phyloP scores from a whole-genome alignment of 108 stramenopile genomes.

The Fistulifera pelliculosa region DNA sequence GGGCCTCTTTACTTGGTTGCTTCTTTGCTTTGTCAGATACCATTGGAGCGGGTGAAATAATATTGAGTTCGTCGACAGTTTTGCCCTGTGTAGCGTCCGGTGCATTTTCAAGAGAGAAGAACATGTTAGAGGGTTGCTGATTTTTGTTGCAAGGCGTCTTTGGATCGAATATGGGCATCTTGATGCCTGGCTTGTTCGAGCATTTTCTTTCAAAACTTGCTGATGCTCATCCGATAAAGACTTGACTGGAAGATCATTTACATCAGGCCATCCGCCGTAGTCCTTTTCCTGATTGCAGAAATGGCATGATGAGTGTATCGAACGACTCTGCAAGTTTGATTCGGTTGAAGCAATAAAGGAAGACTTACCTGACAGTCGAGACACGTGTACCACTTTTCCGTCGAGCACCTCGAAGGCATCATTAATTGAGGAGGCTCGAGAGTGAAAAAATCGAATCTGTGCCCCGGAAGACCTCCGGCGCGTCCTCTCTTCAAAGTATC shows the following conservation, averaged over 20 bases:
- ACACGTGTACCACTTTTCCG: conserved; percentile 52
- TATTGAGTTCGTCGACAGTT: conserved; percentile 3
- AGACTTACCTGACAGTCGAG: conserved; percentile 33
- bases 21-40: conserved; percentile 1
- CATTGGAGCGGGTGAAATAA: conserved; percentile 1
- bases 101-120: background rate
- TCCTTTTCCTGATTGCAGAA: conserved; percentile 10
- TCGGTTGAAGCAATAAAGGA: too few species aligned
- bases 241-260: conserved; percentile 16
- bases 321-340: conserved; percentile 2
- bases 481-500: too few species aligned
- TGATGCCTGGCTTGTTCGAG: conserved; percentile 1
- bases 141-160: background rate
- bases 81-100: background rate
- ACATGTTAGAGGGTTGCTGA: background rate
- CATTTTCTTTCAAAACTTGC: conserved; percentile 8
- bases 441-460: too few species aligned
- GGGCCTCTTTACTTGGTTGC: conserved; percentile 16
- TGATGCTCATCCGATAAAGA: conserved; percentile 4
- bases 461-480: too few species aligned
- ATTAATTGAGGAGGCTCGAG: too few species aligned
- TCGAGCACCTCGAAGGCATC: too few species aligned
- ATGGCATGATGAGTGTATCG: background rate
- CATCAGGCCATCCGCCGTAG: conserved; percentile 37
- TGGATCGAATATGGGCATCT: conserved; percentile 7